These are phyloP conservation scores for Saprolegnia diclina DNA, from an alignment of 352 stramenopile genomes.

Conservation along the genomic window DNA sequence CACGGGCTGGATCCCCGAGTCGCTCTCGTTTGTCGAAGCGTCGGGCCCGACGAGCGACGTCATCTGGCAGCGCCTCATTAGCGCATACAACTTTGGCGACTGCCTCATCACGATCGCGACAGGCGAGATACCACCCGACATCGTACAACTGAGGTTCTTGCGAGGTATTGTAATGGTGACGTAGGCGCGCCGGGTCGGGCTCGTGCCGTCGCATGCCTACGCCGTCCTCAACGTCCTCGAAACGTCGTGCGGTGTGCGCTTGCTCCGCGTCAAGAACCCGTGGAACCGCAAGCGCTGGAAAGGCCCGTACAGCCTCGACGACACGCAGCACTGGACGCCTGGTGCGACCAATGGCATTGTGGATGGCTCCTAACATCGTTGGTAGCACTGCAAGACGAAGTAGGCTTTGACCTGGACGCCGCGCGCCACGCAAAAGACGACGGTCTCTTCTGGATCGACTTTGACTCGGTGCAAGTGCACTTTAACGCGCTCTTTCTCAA, in stretches of 20 bases:
- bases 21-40: slow-evolving; percentile 60
- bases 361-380: not conserved
- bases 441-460: slow-evolving; percentile 96
- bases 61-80: slow-evolving; percentile 89
- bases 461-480: slow-evolving; percentile 87
- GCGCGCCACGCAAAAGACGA: slow-evolving; percentile 57
- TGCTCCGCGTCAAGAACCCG: slow-evolving; percentile 96
- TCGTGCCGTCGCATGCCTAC: slow-evolving; percentile 96
- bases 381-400: not conserved
- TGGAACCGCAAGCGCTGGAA: slow-evolving; percentile 87
- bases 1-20: slow-evolving; percentile 97
- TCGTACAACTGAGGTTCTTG: slow-evolving; percentile 16
- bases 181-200: slow-evolving; percentile 70
- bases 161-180: not conserved
- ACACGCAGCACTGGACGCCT: slow-evolving; percentile 42
- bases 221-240: slow-evolving; percentile 92
- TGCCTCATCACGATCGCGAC: slow-evolving; percentile 97
- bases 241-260: slow-evolving; percentile 38
- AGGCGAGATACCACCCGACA: slow-evolving; percentile 63
- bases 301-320: slow-evolving; percentile 75
- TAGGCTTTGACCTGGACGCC: slow-evolving; percentile 2
- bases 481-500: slow-evolving; percentile 94
- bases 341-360: not conserved
- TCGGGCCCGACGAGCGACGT: slow-evolving; percentile 38
- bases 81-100: slow-evolving; percentile 92